phyloP scores from a whole-genome alignment of 768 basidiomycete genomes.

The Inosperma sp. region DNA sequence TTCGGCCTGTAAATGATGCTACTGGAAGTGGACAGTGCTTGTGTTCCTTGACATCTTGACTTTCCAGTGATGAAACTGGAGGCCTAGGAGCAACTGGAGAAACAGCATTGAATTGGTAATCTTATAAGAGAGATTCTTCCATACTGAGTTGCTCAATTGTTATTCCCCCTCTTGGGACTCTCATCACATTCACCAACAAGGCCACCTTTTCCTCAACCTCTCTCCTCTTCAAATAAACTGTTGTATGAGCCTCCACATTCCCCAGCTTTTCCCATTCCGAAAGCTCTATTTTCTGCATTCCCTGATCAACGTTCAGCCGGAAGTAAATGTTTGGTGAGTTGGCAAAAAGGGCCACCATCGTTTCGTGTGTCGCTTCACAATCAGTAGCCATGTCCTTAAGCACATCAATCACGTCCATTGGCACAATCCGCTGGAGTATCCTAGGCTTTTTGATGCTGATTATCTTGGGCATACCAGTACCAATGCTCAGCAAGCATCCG shows the following conservation, averaged over 20 bases:
- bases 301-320: not conserved
- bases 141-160: not conserved
- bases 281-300: not conserved
- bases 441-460: not conserved
- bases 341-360: not conserved
- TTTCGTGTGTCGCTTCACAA: not conserved
- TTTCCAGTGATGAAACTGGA: not conserved
- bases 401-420: not conserved
- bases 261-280: not conserved
- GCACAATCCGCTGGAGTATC: not conserved
- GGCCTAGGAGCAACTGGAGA: not conserved
- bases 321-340: not conserved
- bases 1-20: not conserved
- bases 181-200: not conserved
- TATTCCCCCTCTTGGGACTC: not conserved
- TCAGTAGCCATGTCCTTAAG: not conserved
- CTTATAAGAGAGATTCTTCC: not conserved
- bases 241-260: not conserved
- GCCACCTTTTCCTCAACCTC: not conserved
- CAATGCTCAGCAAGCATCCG: not conserved
- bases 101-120: not conserved
- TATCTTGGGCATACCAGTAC: not conserved
- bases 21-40: conserved; percentile 1
- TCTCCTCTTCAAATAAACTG: not conserved
- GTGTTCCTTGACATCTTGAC: not conserved